Evolutionary conservation across 495 filamentous ascomycete genomes (phyloP).

Genomic region (Xylaria sp.): DNA sequence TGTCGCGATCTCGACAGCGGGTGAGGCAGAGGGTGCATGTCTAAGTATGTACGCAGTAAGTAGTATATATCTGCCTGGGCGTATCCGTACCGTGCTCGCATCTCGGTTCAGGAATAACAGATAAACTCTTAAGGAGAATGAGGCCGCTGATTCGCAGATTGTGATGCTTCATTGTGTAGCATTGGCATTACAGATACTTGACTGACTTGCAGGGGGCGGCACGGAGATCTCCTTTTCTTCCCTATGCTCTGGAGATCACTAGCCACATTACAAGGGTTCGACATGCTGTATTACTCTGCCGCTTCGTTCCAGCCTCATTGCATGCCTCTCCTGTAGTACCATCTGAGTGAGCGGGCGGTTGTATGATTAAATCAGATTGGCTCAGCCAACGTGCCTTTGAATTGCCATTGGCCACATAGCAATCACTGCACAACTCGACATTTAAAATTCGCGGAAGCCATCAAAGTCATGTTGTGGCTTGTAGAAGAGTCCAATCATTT

Average conservation of each 20-base stretch:
- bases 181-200: conserved; percentile 13
- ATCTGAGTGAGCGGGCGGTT: neutral
- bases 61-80: conserved; percentile 2
- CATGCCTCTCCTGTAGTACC: neutral
- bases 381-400: neutral
- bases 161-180: conserved; percentile 18
- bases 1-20: neutral
- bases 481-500: conserved; percentile 9
- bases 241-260: conserved; percentile 15
- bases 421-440: neutral
- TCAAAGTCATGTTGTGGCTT: conserved; percentile 18
- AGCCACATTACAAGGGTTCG: conserved; percentile 18
- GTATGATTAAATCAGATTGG: neutral
- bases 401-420: neutral
- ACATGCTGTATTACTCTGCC: neutral
- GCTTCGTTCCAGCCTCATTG: conserved; percentile 11
- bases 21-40: conserved; percentile 11
- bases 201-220: conserved; percentile 14
- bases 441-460: neutral
- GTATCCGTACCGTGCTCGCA: conserved; percentile 11
- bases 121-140: conserved; percentile 3
- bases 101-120: conserved; percentile 8
- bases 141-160: conserved; percentile 20
- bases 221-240: conserved; percentile 19
- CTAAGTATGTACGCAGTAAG: no score